These are phyloP conservation scores for Naumovozyma castellii DNA, from an alignment of 805 yeast genomes.

Conservation along the genomic window DNA sequence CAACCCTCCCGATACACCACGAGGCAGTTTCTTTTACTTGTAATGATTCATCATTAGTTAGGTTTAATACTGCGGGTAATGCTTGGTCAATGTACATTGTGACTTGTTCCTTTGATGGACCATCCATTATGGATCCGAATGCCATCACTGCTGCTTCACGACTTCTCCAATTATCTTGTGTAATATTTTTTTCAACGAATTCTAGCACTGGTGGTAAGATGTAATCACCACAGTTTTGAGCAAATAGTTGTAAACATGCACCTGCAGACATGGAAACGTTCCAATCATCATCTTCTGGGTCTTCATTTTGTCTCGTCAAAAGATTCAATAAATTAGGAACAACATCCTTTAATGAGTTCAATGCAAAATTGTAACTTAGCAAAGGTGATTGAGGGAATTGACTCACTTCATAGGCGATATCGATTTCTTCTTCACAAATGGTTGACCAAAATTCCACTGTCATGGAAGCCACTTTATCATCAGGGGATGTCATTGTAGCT, in stretches of 20 bases:
- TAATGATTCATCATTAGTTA: constrained; percentile 65
- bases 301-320: constrained; percentile 83
- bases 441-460: constrained; percentile 98
- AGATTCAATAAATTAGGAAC: constrained; percentile 76
- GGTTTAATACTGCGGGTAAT: constrained; percentile 59
- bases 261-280: constrained; percentile 98
- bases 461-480: constrained; percentile 86
- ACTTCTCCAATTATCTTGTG: constrained; percentile 60
- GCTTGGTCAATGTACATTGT: constrained; percentile 70
- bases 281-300: constrained; percentile 94
- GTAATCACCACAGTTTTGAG: constrained; percentile 78
- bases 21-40: constrained; percentile 96
- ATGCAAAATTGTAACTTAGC: constrained; percentile 69
- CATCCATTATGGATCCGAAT: constrained; percentile 92
- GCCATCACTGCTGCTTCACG: constrained; percentile 99
- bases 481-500: constrained; percentile 71
- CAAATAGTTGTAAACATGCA: constrained; percentile 88
- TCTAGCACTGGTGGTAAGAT: constrained; percentile 77
- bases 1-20: constrained; percentile 96
- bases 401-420: constrained; percentile 57
- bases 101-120: constrained; percentile 72
- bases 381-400: constrained; percentile 47
- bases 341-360: constrained; percentile 73
- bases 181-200: constrained; percentile 72
- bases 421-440: constrained; percentile 97